phyloP scores from a whole-genome alignment of 768 basidiomycete species.

The Scleroderma bovista region DNA sequence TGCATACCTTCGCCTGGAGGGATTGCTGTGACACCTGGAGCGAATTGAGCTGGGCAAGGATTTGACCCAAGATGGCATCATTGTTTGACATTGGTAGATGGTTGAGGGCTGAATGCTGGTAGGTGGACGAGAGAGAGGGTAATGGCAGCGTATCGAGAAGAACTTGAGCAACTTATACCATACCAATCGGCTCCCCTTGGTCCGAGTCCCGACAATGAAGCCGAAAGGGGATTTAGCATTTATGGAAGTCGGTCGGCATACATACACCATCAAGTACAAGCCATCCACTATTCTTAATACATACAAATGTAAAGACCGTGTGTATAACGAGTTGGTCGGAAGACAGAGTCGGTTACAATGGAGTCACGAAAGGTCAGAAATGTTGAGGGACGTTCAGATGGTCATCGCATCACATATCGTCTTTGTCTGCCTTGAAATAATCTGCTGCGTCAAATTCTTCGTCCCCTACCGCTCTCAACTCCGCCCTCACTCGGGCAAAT shows the following conservation, averaged over 20 bases:
- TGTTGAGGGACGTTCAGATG: too few relatives aligned
- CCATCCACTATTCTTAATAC: too few relatives aligned
- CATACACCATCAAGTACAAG: too few relatives aligned
- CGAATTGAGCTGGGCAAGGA: constrained; percentile 63
- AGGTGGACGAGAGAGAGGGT: background rate
- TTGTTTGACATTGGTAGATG: constrained; percentile 17
- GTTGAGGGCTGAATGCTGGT: constrained; percentile 2
- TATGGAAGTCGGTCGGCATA: background rate
- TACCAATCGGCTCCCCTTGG: too few relatives aligned
- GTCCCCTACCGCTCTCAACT: background rate
- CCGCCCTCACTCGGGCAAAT: constrained; percentile 18
- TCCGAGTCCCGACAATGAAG: background rate
- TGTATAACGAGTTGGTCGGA: background rate
- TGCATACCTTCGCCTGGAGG: constrained; percentile 68
- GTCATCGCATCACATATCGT: background rate
- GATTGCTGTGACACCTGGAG: constrained; percentile 73
- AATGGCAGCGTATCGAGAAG: background rate
- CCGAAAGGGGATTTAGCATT: background rate
- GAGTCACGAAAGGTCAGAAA: background rate
- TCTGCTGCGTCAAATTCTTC: constrained; percentile 14
- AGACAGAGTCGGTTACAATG: background rate
- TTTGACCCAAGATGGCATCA: constrained; percentile 65
- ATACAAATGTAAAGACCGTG: background rate
- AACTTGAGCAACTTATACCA: too few relatives aligned
- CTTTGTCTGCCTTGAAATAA: constrained; percentile 9